Base-by-base conservation (phyloP, 2,329 filamentous ascomycete species). In the Fusarium odoratissimum region DNA sequence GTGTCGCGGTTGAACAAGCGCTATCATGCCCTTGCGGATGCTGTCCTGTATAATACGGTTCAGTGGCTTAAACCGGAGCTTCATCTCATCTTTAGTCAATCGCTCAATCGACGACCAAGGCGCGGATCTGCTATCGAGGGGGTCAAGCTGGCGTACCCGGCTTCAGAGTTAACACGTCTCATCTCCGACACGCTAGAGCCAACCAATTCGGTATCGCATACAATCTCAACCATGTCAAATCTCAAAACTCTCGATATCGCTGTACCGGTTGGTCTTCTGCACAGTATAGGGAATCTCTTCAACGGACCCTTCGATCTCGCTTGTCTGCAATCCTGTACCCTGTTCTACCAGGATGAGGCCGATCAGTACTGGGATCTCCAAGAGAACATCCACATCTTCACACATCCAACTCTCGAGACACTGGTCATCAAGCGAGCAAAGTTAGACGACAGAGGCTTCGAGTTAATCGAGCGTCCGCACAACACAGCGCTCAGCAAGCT, bases 371-470 rank as follows among this genome's bases (percentile, higher is more conserved):
- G 85, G 85, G 85, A 87, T 71, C 79, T 87, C 42, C 84, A 83
- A 64, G 84, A 86, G 66, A 87, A 86, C 71, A 86, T 87, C 51
- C 84, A 87, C 77, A 85, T 87, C 56, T 87, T 87, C 65, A 80
- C 83, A 7, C 85, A 87, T 54, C 85, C 85, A 0, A 85, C 84
- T 1, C 81, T 87, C 25, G 85, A 87, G 72, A 81, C 78, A 9
- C 81, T 87, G 7, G 80, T 81, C 49, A 84, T 87, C 54, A 80
- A 79, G 49, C 77, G 82, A n/a, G 85, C 85, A 16, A 83, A 81
- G 67, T 80, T 87, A 7, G 85, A 85, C 58, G 79, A 86, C 60
- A 81, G 81, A 1, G 85, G 85, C 6, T 87, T 87, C 51, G 84
- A 87, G 64, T 79, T 81, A 23, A 82, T 86, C 14, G 85, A 87